These are phyloP conservation scores for Trichoderma hamatum DNA, from an alignment of 2,329 filamentous ascomycete species.

Conservation along the genomic window DNA sequence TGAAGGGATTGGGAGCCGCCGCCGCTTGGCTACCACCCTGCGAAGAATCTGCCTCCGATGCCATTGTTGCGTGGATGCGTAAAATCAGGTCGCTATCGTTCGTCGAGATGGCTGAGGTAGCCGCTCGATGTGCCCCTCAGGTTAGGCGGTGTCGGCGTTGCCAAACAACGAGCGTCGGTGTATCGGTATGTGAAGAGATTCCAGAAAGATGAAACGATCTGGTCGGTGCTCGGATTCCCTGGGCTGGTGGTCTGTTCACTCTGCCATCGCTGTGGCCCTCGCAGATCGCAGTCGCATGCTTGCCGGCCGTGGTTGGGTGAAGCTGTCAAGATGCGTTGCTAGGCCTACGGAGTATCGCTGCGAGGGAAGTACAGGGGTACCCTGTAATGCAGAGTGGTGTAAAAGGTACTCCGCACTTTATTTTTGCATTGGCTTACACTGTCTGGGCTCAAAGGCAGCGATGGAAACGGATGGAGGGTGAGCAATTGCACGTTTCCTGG, in stretches of 20 bases:
- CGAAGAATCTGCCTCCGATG: constrained; percentile 28
- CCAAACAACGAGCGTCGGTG: neutral
- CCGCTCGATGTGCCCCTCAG: neutral
- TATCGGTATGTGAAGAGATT: neutral
- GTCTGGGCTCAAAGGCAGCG: neutral
- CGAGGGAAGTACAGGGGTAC: neutral
- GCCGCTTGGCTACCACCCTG: constrained; percentile 31
- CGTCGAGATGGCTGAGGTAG: neutral
- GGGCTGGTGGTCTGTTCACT: neutral
- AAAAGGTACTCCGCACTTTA: neutral
- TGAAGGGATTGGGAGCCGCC: constrained; percentile 73
- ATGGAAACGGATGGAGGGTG: neutral
- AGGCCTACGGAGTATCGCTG: neutral
- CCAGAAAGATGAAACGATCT: neutral
- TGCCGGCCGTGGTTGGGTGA: neutral
- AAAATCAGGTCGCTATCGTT: neutral
- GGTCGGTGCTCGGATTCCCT: neutral
- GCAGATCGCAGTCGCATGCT: neutral
- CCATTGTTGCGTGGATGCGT: neutral
- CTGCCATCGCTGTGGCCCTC: neutral
- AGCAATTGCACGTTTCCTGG: neutral
- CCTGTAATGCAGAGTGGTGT: neutral
- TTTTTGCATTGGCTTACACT: neutral
- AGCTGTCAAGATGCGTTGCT: neutral
- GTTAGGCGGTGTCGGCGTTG: neutral